A percentile compares a stretch with the other conserved stretches of the same genome.
Evolutionary conservation across 2,329 filamentous ascomycete species (phyloP).

Genomic region (Nannizzia gypsea): DNA sequence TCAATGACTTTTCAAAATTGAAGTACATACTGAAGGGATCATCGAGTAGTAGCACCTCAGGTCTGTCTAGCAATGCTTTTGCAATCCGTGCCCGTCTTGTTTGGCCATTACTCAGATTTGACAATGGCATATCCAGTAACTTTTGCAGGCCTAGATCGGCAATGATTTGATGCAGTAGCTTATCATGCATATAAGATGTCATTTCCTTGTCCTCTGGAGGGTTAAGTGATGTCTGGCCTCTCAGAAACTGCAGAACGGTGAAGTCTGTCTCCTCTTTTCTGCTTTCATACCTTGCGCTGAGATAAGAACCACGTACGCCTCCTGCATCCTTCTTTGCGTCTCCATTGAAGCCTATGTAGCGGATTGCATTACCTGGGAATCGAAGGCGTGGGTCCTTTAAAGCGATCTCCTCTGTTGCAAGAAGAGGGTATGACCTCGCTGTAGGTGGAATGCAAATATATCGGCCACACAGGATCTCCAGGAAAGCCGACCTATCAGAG

Average conservation of each 20-base stretch:
- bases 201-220: conserved; percentile 43
- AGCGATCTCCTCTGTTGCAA: conserved; percentile 52
- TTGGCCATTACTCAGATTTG: conserved; percentile 89
- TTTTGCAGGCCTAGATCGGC: conserved; percentile 55
- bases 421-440: conserved; percentile 66
- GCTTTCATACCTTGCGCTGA: conserved; percentile 85
- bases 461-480: conserved; percentile 65
- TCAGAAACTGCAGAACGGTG: conserved; percentile 66
- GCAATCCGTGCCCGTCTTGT: conserved; percentile 78
- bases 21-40: conserved; percentile 64
- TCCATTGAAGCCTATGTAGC: conserved; percentile 81
- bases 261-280: conserved; percentile 78
- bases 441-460: conserved; percentile 63
- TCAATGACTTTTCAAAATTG: no score
- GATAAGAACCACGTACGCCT: conserved; percentile 56
- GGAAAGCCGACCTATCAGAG: conserved; percentile 67
- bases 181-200: conserved; percentile 35
- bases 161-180: conserved; percentile 52
- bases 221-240: conserved; percentile 74
- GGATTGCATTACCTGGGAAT: conserved; percentile 56
- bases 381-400: conserved; percentile 40
- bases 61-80: conserved; percentile 64
- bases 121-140: conserved; percentile 68
- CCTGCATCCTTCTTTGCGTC: conserved; percentile 46
- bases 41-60: conserved; percentile 75